A percentile compares a stretch with the other conserved stretches of the same genome.
Evolutionary conservation across 257 asterid species (phyloP).

Genomic region (Plectranthus barbatus): DNA sequence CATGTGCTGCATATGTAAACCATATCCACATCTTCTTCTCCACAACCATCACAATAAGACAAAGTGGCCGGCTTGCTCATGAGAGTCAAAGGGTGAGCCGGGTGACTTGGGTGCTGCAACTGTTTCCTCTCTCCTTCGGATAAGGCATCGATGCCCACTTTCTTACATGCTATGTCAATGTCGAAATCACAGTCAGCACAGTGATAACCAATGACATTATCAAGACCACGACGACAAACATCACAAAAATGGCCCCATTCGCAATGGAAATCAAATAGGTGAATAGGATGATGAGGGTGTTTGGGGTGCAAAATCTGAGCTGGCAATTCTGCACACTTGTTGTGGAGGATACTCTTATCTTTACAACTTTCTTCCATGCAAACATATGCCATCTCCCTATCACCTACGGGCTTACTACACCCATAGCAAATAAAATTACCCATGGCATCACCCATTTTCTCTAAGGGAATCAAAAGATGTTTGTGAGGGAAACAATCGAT

Average conservation of each 20-base stretch:
- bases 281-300: not conserved
- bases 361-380: not conserved
- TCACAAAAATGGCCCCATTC: accelerated
- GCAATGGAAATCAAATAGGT: not conserved
- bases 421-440: not conserved
- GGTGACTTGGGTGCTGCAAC: not conserved
- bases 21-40: not conserved
- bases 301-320: not conserved
- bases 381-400: not conserved
- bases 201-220: not conserved
- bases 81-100: not conserved
- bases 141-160: not conserved
- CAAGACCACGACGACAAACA: not conserved
- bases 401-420: not conserved
- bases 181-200: not conserved
- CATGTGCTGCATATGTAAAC: not conserved
- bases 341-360: not conserved
- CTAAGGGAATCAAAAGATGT: not conserved
- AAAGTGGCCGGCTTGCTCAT: not conserved
- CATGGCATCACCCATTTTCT: not conserved
- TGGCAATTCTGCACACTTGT: not conserved
- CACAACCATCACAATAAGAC: not conserved
- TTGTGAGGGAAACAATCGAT: not conserved
- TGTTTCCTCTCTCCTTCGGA: not conserved
- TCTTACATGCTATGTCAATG: not conserved